Percentiles rank a stretch among this genome's conserved stretches.
These are phyloP conservation scores for Umbelopsis isabellina DNA, from an alignment of 192 early-diverging fungal genomes.

Conservation along the genomic window DNA sequence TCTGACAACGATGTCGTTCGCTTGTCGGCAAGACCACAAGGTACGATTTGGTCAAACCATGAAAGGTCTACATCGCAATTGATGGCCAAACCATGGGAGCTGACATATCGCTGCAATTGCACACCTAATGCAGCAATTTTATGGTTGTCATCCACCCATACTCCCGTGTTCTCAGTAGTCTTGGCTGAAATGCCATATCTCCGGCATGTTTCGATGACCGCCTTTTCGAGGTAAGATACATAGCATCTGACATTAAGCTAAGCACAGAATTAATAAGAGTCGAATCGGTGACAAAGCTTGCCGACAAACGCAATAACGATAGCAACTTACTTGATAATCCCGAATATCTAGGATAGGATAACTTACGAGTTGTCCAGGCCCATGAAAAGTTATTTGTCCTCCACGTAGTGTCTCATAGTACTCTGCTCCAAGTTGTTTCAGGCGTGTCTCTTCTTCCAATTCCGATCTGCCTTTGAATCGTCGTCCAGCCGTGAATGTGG, in stretches of 20 bases:
- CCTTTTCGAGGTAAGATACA: slow-evolving; percentile 77
- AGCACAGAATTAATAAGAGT: background rate
- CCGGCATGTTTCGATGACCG: slow-evolving; percentile 74
- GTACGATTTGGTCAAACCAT: slow-evolving; percentile 90
- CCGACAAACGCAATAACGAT: background rate
- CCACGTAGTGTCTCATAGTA: slow-evolving; percentile 82
- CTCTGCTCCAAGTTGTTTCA: slow-evolving; percentile 69
- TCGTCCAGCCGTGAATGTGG: slow-evolving; percentile 91
- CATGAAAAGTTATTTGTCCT: slow-evolving; percentile 96
- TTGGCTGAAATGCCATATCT: slow-evolving; percentile 67
- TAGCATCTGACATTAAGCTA: slow-evolving; percentile 75
- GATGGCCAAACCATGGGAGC: slow-evolving; percentile 91
- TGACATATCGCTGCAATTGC: slow-evolving; percentile 86
- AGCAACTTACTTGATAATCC: slow-evolving; percentile 59
- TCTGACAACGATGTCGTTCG: slow-evolving; percentile 72
- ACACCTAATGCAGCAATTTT: slow-evolving; percentile 95
- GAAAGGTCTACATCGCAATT: slow-evolving; percentile 89
- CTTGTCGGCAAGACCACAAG: slow-evolving; percentile 85
- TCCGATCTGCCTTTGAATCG: slow-evolving; percentile 66
- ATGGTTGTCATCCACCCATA: slow-evolving; percentile 82
- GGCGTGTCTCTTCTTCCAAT: slow-evolving; percentile 51
- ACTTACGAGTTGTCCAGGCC: slow-evolving; percentile 94
- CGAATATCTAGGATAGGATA: slow-evolving; percentile 90
- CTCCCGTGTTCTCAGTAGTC: slow-evolving; percentile 80
- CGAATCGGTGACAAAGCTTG: background rate